Evolutionary conservation across 768 basidiomycete species (phyloP), one percentile per base, ranked within the genome.

Genomic region (Rossbeevera mucosa): DNA sequence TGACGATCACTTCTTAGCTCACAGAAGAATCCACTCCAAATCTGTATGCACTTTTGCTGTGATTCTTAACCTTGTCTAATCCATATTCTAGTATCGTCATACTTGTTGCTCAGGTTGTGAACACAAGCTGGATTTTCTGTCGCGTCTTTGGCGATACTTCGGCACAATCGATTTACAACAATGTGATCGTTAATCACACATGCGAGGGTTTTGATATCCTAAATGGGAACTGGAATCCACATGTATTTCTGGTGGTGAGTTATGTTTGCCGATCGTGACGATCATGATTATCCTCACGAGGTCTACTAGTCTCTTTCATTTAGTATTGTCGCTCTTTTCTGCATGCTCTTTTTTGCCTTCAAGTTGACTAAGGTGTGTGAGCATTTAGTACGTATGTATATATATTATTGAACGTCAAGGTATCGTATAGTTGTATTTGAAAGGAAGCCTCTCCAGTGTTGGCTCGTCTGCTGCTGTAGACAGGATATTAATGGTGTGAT

Each of bases 1-100:
- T 51, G 44, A 55, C 48, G 25, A 13, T 40, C 7, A 25, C 13
- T 50, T 26, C 1, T 31, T 48, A 81, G 80, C 67, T 82, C 40
- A 51, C 80, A 44, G 74, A 72, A 48, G 79, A 81, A 58, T 79
- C 78, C 0, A 70, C 78, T 31, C 80, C 80, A 6, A 78, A 80
- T 56, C 67, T 81, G 38, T 73, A 71, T 2, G 76, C 38, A 30
- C 26, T 8, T 33, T 28, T 20, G 3, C 7, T 3, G 20, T 31
- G 4, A 12, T 18, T 22, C 22, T 7, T 4, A 7, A 42, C 20
- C n/a, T 4, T 47, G 6, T 45, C 50, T 57, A n/a, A 55, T 7
- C 4, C 43, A 22, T n/a, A 20, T 28, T 33, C 24, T 41, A 63
- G 66, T 13, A 51, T 64, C 22, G 58, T 79, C 26, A 72, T 74